Conservation (phyloP, 306 rosid genomes). For the Dryas octopetala region DNA sequence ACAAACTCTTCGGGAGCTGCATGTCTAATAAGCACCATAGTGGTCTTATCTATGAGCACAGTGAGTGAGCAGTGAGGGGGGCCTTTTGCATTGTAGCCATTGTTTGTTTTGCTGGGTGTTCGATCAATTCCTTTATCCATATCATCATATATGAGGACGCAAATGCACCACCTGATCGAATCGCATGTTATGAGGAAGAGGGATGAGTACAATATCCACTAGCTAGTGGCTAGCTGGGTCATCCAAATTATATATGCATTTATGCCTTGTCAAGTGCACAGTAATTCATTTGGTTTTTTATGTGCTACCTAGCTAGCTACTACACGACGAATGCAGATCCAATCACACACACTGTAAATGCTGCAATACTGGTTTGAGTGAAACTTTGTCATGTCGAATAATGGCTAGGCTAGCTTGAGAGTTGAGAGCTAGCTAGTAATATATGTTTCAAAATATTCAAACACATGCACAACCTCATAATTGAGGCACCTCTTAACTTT, state of each 20-base stretch:
- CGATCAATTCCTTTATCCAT: conserved; percentile 15
- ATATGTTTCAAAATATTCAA: no score
- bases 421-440: no score
- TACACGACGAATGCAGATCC: background rate
- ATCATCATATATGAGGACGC: background rate
- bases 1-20: no score
- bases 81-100: background rate
- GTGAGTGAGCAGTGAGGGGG: background rate
- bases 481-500: no score
- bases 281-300: background rate
- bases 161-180: background rate
- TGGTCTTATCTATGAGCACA: no score
- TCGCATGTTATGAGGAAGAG: no score
- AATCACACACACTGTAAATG: background rate
- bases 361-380: background rate
- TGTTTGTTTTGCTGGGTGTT: conserved; percentile 1
- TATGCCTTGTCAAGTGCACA: background rate
- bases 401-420: no score
- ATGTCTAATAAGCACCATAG: no score
- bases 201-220: no score
- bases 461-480: no score
- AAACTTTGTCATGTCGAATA: no score
- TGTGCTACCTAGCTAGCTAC: background rate
- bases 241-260: background rate
- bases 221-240: no score